Evolutionary conservation across 1,284 basidiomycete species (phyloP), one percentile per base, ranked within the genome.

Genomic region (Grifola frondosa): DNA sequence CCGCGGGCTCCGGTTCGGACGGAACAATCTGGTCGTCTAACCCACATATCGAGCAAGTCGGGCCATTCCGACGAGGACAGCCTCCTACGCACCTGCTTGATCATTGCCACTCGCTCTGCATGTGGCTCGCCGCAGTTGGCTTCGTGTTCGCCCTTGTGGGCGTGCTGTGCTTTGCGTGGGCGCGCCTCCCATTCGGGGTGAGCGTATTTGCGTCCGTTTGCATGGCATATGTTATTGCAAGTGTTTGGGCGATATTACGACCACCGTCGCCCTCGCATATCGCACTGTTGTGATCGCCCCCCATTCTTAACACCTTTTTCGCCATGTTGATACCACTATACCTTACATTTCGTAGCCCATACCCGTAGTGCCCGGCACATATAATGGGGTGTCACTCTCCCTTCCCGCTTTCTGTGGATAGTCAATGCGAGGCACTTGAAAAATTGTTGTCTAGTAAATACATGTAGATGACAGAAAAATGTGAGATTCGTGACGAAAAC

Each of bases 121-220:
- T 80, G 37, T 50, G 65, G 45, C 60, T 77, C 13, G 63, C 78
- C 10, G 60, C 67, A n/a, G 37, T 67, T n/a, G 80, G 80, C 7
- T 81, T 81, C 49, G 53, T 68, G 1, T 63, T 81, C 13, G 72
- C 71, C 1, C 58, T 80, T 15, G 50, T 64, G 13, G 80, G 80
- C 0, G 73, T 79, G 26, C 9, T 78, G 13, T 69, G 68, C 49
- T 78, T 73, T 46, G 65, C 73, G 4, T 81, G 78, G 80, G 66
- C 67, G 7, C 54, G 60, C 29, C 67, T 78, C 40, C 66, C 76
- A 9, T 39, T 22, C 7, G 66, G 66, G 42, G 71, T 74, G 3
- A 65, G 70, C 30, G 59, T 74, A 26, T 74, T 76, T 25, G 62
- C 70, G 15, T 71, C 65, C 24, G 57, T 56, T 8, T 71, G 67